These are phyloP conservation scores for Backusella morwellensis DNA, from an alignment of 192 early-diverging fungal genomes.

Conservation along the genomic window DNA sequence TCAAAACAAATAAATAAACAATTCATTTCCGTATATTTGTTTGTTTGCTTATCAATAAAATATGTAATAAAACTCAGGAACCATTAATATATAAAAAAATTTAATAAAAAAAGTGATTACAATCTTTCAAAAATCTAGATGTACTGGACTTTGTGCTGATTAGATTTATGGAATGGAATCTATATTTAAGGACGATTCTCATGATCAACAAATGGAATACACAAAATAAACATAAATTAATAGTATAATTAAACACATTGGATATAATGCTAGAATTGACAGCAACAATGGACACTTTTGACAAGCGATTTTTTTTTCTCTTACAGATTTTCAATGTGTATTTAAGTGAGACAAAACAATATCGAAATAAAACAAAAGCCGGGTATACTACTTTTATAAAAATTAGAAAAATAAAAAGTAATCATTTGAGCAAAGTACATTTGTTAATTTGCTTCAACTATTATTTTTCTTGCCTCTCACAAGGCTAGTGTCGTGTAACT, in stretches of 20 bases:
- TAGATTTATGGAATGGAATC: not conserved
- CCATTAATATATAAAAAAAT: not conserved
- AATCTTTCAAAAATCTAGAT: not conserved
- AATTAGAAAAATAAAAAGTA: not conserved
- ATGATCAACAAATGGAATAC: not conserved
- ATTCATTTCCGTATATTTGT: not conserved
- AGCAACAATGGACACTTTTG: not conserved
- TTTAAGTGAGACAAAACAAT: not conserved
- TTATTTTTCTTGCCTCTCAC: not conserved
- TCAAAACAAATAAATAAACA: not conserved
- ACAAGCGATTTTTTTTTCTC: not conserved
- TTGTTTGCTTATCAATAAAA: not conserved
- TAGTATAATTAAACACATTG: not conserved
- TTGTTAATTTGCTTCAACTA: not conserved
- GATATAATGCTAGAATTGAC: not conserved
- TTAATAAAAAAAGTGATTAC: not conserved
- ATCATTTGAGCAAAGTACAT: not conserved
- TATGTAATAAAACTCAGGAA: not conserved
- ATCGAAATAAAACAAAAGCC: not conserved
- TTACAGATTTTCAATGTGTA: not conserved
- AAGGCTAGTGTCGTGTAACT: not conserved
- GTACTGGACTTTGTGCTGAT: not conserved
- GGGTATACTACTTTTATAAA: not conserved
- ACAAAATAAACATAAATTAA: constrained; percentile 7
- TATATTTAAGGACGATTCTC: not conserved